Evolutionary conservation across 345 rosid species (phyloP), one percentile per base, ranked within the genome.

Genomic region (Dipteronia sinensis): DNA sequence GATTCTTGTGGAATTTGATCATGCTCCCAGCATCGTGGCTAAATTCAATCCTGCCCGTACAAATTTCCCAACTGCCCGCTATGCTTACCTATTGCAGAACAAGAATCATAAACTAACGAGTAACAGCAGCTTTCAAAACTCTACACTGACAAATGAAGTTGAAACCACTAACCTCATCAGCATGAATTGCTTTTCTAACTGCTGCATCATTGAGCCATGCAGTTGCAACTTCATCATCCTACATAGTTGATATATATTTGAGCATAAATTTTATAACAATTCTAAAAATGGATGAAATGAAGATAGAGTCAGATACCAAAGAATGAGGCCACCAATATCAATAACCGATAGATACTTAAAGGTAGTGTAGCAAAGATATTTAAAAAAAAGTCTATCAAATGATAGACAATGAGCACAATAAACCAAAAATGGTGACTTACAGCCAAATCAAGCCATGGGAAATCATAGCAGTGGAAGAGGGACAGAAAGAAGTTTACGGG

Each of bases 211-310:
- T 89, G 23, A 95, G 84, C 99, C 99, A 95, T 0, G 76, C 19
- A 15, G 88, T 92, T 49, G 98, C 99, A 82, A 91, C 91, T 84
- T 80, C 85, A 82, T 91, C 99, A 71, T 89, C 83, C 99, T 93
- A 73, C 82, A 80, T 34, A 53, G 55, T 74, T 71, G 8, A 47
- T 75, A 66, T 5, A 47, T 55, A n/a, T 64, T 7, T 47, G 15
- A 72, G 68, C n/a, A 53, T 53, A 34, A 12, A 12, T 10, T 72
- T 74, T 34, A 31, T 64, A n/a, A 55, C 53, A 58, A 27, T 51
- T 65, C 72, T 40, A 64, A 59, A 59, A n/a, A 63, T 19, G 46
- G 31, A 34, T 0, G 38, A 34, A 34, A 29, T 46, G 20, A 64
- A 25, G 9, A 58, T 40, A 61, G 0, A 29, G 49, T 55, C 15